Percentiles rank a stretch among this genome's conserved stretches.
phyloP scores from a whole-genome alignment of 2,329 filamentous ascomycete genomes.

The Incumbomyces delicatus region DNA sequence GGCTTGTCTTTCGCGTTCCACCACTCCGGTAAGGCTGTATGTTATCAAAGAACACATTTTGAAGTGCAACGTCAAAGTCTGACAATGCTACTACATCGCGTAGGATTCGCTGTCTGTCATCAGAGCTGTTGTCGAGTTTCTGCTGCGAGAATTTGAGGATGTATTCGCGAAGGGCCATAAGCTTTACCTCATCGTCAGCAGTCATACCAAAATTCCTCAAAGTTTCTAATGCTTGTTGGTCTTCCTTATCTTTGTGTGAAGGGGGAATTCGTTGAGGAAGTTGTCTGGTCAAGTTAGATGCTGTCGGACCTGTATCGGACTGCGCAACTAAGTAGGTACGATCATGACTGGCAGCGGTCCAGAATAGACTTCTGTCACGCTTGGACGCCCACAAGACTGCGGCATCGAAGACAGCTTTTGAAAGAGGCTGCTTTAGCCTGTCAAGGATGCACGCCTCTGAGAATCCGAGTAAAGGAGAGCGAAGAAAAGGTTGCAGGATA shows the following conservation, averaged over 20 bases:
- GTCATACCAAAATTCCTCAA: constrained; percentile 74
- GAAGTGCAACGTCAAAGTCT: constrained; percentile 65
- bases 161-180: constrained; percentile 78
- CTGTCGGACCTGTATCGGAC: constrained; percentile 37
- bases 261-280: constrained; percentile 33
- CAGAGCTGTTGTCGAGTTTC: constrained; percentile 47
- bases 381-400: constrained; percentile 78
- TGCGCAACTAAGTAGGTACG: constrained; percentile 59
- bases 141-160: constrained; percentile 77
- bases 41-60: constrained; percentile 89
- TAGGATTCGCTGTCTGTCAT: constrained; percentile 28
- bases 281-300: constrained; percentile 48
- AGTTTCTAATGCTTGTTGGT: constrained; percentile 84
- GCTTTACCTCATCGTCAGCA: constrained; percentile 77
- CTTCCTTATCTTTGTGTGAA: constrained; percentile 69
- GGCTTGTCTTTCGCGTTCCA: constrained; percentile 23
- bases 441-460: constrained; percentile 68
- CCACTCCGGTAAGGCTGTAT: constrained; percentile 26
- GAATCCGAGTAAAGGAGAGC: constrained; percentile 58
- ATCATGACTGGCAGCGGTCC: constrained; percentile 65
- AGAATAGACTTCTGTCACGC: constrained; percentile 72
- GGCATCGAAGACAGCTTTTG: constrained; percentile 73
- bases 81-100: constrained; percentile 64
- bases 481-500: constrained; percentile 71
- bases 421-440: constrained; percentile 69